Evolutionary conservation across 2,329 filamentous ascomycete genomes (phyloP).

Genomic region (Aspergillus pseudonomiae): DNA sequence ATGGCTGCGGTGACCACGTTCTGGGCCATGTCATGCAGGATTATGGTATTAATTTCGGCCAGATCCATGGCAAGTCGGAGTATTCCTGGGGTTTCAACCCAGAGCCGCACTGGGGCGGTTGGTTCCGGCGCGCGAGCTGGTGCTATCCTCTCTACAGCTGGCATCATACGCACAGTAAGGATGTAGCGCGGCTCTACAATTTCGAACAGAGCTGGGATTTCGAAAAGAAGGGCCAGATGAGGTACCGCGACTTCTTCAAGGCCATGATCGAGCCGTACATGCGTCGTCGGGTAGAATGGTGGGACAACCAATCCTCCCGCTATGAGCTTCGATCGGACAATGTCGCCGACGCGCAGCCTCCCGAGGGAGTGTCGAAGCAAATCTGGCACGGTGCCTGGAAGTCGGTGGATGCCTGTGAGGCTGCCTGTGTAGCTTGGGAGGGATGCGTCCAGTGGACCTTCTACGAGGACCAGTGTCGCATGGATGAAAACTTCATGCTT

Average conservation of each 20-base stretch:
- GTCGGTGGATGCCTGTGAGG: constrained; percentile 29
- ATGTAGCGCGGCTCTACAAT: constrained; percentile 28
- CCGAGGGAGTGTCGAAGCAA: constrained; percentile 15
- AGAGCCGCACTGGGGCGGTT: constrained; percentile 25
- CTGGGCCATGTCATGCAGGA: constrained; percentile 54
- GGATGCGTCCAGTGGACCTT: constrained; percentile 33
- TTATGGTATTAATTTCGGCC: constrained; percentile 50
- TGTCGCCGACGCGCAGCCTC: constrained; percentile 17
- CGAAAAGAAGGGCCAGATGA: constrained; percentile 23
- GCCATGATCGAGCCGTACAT: constrained; percentile 26
- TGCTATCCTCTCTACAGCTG: constrained; percentile 53
- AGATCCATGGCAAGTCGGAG: constrained; percentile 55
- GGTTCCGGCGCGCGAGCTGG: constrained; percentile 50
- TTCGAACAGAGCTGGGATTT: constrained; percentile 31
- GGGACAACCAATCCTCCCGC: constrained; percentile 29
- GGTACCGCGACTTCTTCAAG: constrained; percentile 29
- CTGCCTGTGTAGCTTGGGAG: constrained; percentile 28
- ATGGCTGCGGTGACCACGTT: constrained; percentile 59
- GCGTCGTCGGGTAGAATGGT: constrained; percentile 25
- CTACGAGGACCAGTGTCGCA: constrained; percentile 31
- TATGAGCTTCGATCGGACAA: constrained; percentile 27
- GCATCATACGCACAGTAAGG: constrained; percentile 29
- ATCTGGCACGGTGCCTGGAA: constrained; percentile 27
- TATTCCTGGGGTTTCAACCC: constrained; percentile 50
- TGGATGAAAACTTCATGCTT: constrained; percentile 27